Base-by-base conservation (phyloP, 2,329 filamentous ascomycete genomes). In the Epichloe uncinata region DNA sequence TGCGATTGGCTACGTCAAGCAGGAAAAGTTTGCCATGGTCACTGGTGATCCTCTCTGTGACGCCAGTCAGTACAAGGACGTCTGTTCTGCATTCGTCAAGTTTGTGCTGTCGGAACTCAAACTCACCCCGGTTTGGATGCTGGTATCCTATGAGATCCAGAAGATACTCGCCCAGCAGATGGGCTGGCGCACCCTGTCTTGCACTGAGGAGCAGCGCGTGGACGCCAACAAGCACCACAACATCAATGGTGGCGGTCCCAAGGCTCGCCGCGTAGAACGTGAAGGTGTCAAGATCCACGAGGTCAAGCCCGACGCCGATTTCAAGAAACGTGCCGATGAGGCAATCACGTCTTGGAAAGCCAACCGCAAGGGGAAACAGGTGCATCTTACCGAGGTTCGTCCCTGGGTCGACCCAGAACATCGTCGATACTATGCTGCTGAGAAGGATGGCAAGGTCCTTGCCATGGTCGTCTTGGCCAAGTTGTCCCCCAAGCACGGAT, bases 41-140 rank as follows among this genome's bases (percentile, higher is more conserved):
- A 85, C 90, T 15, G 90, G 90, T 50, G 83, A 96, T 56, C 90
- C 90, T 2, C 78, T 95, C 1, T 96, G 90, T 63, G 87, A 95
- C 59, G 68, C 73, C 13, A 77, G 75, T 37, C 90, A 96, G 63
- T 91, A 87, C 64, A 68, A 74, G 40, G 79, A 83, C 57, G 82
- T 90, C 4, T 82, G 90, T 57, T 72, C 77, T 9, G 79, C 78
- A 1, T 96, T 90, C 63, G 72, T 95, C 52, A 79, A 82, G 50
- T 87, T 81, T 66, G 72, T 95, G 56, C 82, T 81, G 57, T 79
- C 84, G 50, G 82, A 87, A 53, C 66, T 74, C 16, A 69, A 71
- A 42, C 75, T 91, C 47, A 89, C 88, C 53, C 88, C 89, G 0
- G 75, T 96, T 38, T 96, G 90, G 90, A 78, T 96, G 60, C 79